Evolutionary conservation across 352 stramenopile genomes (phyloP), one percentile per base, ranked within the genome.

Genomic region (Aphanomyces cochlioides): DNA sequence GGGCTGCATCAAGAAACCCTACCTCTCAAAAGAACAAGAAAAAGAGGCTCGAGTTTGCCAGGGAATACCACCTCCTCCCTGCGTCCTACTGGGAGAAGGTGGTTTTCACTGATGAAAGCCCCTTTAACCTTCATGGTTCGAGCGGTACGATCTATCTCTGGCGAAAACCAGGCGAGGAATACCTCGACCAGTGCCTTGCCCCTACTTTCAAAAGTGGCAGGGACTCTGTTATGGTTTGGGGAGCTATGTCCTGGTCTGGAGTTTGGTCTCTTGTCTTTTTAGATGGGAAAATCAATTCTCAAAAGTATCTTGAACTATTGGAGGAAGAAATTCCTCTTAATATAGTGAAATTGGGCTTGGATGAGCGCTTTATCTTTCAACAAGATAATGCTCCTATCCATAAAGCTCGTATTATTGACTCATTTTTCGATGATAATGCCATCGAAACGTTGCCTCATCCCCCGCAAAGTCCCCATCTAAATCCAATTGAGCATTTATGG

Each of bases 191-290:
- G 7, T 63, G 47, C 21, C 28, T 70, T 15, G 19, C 39, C 4
- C 47, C 47, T 5, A 61, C 48, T 10, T 63, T 63, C 63, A 70
- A 70, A 47, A 57, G 15, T 48, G 63, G 48, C 1, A 34, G 47
- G 7, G 8, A 61, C 6, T 53, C 21, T n/a, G 7, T 59, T 15
- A 70, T 70, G 63, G 45, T 70, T 28, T 70, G 47, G 63, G 47
- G 28, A 4, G 1, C 21, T 7, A 61, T 70, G 13, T 13, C 41
- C 7, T 21, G 8, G 15, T 34, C 59, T 47, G 63, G 63, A 2
- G 47, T 61, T 7, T 47, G 63, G 4, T 13, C 38, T 7, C 13
- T 70, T 1, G 45, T 60, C 19, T 13, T 70, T 36, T 61, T 15
- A 34, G 48, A 70, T 34, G 45, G 45, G 34, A 63, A 47, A 15